Evolutionary conservation across 2,329 filamentous ascomycete species (phyloP), one percentile per base, ranked within the genome.

Genomic region (Aspergillus spinulosporus): DNA sequence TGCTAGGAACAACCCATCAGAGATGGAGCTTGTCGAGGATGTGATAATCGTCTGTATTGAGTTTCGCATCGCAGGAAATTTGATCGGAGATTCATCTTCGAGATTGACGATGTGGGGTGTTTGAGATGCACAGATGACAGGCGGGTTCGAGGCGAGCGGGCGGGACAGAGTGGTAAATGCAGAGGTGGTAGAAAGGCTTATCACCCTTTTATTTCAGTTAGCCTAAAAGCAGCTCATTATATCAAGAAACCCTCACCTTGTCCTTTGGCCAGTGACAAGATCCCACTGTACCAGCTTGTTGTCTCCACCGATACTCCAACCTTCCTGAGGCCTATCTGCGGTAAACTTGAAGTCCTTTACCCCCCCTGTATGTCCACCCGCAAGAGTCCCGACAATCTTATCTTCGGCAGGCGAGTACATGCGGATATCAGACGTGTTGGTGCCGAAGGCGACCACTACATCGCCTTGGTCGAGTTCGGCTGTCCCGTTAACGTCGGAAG

Each of bases 251-350:
- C 12, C 64, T 59, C 71, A 81, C 80, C 75, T 74, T 55, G 74
- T 69, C 49, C 68, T 72, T 59, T 74, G 68, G 54, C 74, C 73
- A 21, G 71, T 76, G 60, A 65, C 70, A 54, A 82, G 64, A 68
- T 82, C 77, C 80, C 80, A 82, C 61, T 81, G 78, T 21, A 81
- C 74, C 47, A 82, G 71, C 62, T 77, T 81, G 58, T 77, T 78
- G 66, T 82, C 80, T 49, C 76, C 77, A 48, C 80, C 80, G 56
- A 81, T 76, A 72, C 80, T 82, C 80, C 80, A 82, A n/a, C 73
- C 79, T 60, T 78, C 76, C 21, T 71, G 64, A 52, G 73, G 68
- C 5, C 66, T 67, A 32, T 71, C 68, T 42, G 72, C 67, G 5
- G 75, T 76, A 62, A 82, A 82, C 62, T 79, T 79, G 67, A 82